Evolutionary conservation across 768 basidiomycete genomes (phyloP), one percentile per base, ranked within the genome.

Genomic region (Mycena galericulata): DNA sequence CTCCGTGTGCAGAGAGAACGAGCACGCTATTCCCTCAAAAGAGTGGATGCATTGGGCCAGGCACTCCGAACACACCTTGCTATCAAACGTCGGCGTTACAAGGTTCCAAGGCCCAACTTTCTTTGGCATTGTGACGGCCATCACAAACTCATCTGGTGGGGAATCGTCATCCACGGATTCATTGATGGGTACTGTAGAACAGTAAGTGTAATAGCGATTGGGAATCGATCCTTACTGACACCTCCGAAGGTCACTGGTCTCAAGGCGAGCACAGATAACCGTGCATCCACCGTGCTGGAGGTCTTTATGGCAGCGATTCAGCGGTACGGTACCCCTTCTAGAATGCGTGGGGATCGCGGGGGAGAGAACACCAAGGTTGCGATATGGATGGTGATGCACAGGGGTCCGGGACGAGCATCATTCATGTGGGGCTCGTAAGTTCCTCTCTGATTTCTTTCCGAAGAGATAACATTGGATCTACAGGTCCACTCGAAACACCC

Each of bases 361-460:
- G 72, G 72, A 0, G 76, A 80, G 56, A 81, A 81, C 61, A 70
- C 74, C 4, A 63, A 68, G 14, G n/a, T n/a, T n/a, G n/a, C n/a
- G n/a, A n/a, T n/a, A n/a, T n/a, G n/a, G n/a, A n/a, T n/a, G n/a
- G n/a, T n/a, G n/a, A n/a, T n/a, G n/a, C n/a, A n/a, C n/a, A n/a
- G n/a, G n/a, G n/a, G n/a, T n/a, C n/a, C n/a, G n/a, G n/a, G n/a
- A n/a, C n/a, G n/a, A n/a, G n/a, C n/a, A n/a, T n/a, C n/a, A n/a
- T n/a, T n/a, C n/a, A n/a, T n/a, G n/a, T n/a, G n/a, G n/a, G n/a
- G n/a, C n/a, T n/a, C n/a, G n/a, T n/a, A n/a, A n/a, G n/a, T n/a
- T n/a, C n/a, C n/a, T n/a, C n/a, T n/a, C n/a, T n/a, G n/a, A n/a
- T n/a, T n/a, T n/a, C n/a, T n/a, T 41, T n/a, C 15, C 5, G 18